Conservation (phyloP, 371 early-diverging fungal species). For the Lichtheimia corymbifera region DNA sequence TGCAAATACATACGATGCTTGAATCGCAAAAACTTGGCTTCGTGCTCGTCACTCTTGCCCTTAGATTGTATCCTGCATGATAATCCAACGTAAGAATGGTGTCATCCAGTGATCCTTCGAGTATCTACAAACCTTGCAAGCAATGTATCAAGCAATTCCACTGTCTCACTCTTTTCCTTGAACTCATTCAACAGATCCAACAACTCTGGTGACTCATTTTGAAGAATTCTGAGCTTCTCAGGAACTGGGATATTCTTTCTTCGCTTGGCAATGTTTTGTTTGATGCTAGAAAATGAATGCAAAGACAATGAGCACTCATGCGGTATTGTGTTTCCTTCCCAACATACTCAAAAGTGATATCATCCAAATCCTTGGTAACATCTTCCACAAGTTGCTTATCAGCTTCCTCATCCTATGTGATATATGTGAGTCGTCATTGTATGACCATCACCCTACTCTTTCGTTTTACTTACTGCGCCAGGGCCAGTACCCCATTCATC, state of each 20-base stretch:
- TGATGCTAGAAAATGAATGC: conserved; percentile 12
- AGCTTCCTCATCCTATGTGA: conserved; percentile 24
- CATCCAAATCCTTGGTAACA: conserved; percentile 60
- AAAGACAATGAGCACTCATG: not conserved
- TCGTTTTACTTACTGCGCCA: conserved; percentile 15
- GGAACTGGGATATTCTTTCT: conserved; percentile 60
- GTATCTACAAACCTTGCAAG: conserved; percentile 27
- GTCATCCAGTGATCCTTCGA: not conserved
- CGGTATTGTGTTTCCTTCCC: not conserved
- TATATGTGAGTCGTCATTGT: too few species aligned
- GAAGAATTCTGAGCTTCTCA: conserved; percentile 72
- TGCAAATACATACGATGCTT: conserved; percentile 49
- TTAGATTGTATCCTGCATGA: conserved; percentile 17
- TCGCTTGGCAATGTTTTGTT: conserved; percentile 22
- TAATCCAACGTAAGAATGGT: not conserved
- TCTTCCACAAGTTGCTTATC: conserved; percentile 50
- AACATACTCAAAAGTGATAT: conserved; percentile 51
- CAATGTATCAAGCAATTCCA: conserved; percentile 36
- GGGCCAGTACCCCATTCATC: conserved; percentile 59
- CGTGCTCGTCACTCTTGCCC: conserved; percentile 16
- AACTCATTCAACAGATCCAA: conserved; percentile 77
- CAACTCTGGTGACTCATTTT: conserved; percentile 83
- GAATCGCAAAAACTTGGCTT: conserved; percentile 49
- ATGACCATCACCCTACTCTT: too few species aligned
- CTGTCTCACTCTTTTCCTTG: conserved; percentile 55